phyloP scores from a whole-genome alignment of 2,329 filamentous ascomycete species.

The Cryphonectria naterciae region DNA sequence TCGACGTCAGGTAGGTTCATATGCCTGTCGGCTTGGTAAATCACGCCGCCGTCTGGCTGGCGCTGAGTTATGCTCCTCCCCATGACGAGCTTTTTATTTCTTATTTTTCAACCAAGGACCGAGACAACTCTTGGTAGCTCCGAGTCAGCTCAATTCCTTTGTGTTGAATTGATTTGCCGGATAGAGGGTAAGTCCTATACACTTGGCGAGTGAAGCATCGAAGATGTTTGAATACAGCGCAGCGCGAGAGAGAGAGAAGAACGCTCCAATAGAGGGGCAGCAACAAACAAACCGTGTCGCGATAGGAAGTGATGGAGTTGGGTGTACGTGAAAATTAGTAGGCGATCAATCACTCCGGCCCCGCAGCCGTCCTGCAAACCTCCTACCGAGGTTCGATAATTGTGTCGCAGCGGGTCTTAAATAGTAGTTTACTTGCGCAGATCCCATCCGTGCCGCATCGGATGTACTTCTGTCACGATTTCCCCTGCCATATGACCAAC shows the following conservation, averaged over 20 bases:
- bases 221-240: not conserved
- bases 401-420: too few species aligned
- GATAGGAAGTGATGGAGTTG: not conserved
- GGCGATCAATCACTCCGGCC: not conserved
- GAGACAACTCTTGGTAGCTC: not conserved
- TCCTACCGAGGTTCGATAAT: not conserved
- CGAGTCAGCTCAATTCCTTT: not conserved
- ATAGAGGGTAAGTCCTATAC: not conserved
- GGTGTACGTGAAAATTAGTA: not conserved
- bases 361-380: not conserved
- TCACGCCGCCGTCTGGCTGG: slow-evolving; percentile 38
- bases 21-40: slow-evolving; percentile 42
- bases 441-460: not conserved
- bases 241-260: not conserved
- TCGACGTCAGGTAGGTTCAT: slow-evolving; percentile 45
- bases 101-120: not conserved
- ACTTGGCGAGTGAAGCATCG: not conserved
- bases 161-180: not conserved
- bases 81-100: slow-evolving; percentile 32
- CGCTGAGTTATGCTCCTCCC: slow-evolving; percentile 35
- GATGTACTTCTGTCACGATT: not conserved
- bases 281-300: not conserved
- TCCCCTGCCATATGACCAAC: not conserved
- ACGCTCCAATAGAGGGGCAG: not conserved
- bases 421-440: not conserved